Evolutionary conservation across 495 filamentous ascomycete genomes (phyloP).

Genomic region (Lindgomyces ingoldianus): DNA sequence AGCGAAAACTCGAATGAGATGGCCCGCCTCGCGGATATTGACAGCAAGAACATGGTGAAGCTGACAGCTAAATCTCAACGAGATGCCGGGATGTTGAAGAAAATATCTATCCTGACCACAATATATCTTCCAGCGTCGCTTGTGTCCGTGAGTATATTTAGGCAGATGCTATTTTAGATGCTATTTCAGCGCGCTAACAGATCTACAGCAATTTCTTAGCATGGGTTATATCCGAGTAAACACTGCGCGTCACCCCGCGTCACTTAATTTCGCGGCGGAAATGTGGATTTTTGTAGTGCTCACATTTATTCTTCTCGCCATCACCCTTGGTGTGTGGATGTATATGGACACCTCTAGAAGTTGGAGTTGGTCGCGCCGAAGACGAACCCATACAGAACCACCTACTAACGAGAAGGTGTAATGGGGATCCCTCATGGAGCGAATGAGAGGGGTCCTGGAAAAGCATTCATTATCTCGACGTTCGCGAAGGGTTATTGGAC

Average conservation of each 20-base stretch:
- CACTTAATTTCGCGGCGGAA: slow-evolving; percentile 16
- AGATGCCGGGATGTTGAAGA: slow-evolving; percentile 16
- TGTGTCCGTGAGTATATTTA: slow-evolving; percentile 16
- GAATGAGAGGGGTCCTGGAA: too few species aligned
- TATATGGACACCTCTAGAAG: not conserved
- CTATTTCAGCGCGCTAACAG: not conserved
- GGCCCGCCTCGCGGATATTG: slow-evolving; percentile 8
- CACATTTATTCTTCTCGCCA: slow-evolving; percentile 2
- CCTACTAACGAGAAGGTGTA: not conserved
- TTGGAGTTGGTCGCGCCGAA: not conserved
- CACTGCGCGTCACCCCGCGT: slow-evolving; percentile 5
- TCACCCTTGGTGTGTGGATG: slow-evolving; percentile 16
- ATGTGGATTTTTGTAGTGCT: slow-evolving; percentile 24
- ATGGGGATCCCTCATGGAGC: too few species aligned
- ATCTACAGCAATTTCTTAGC: slow-evolving; percentile 17
- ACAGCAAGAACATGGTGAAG: slow-evolving; percentile 23
- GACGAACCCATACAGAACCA: not conserved
- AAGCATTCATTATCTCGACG: too few species aligned
- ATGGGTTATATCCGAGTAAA: slow-evolving; percentile 21
- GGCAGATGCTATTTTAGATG: not conserved
- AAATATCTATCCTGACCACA: slow-evolving; percentile 24
- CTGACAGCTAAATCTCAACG: slow-evolving; percentile 17
- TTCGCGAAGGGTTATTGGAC: too few species aligned
- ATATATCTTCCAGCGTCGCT: slow-evolving; percentile 22
- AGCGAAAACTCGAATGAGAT: slow-evolving; percentile 22